Evolutionary conservation across 2,329 filamentous ascomycete species (phyloP).

Genomic region (Cordyceps pruinosa): DNA sequence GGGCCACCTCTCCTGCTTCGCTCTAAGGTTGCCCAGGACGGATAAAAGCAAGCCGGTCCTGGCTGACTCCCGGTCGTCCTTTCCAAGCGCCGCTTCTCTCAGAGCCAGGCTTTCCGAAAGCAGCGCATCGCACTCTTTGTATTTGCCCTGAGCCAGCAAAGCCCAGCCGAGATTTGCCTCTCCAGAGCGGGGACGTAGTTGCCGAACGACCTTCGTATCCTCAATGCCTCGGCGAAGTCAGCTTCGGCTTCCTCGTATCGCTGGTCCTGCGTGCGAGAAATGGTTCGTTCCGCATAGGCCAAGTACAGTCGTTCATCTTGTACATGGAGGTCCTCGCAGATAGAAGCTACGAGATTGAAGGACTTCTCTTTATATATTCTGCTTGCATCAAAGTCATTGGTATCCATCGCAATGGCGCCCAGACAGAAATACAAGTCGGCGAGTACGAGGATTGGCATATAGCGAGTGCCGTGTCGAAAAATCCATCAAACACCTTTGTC

Average conservation of each 20-base stretch:
- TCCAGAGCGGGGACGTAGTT: constrained; percentile 14
- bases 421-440: constrained; percentile 13
- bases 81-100: constrained; percentile 10
- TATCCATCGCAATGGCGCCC: constrained; percentile 13
- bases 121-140: constrained; percentile 12
- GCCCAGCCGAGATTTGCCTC: constrained; percentile 13
- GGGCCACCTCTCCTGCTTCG: constrained; percentile 1
- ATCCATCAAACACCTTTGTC: constrained; percentile 10
- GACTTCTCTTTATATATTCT: constrained; percentile 11
- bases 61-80: constrained; percentile 11
- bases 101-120: constrained; percentile 9
- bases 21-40: constrained; percentile 12
- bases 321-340: constrained; percentile 6
- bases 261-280: constrained; percentile 12
- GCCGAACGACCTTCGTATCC: no score
- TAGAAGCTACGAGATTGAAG: constrained; percentile 11
- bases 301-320: constrained; percentile 14
- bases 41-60: constrained; percentile 3
- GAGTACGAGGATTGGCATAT: constrained; percentile 14
- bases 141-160: constrained; percentile 12
- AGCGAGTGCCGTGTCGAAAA: constrained; percentile 8
- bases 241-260: constrained; percentile 9
- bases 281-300: constrained; percentile 12
- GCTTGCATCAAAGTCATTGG: constrained; percentile 12
- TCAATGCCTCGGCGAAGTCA: constrained; percentile 13